These are phyloP conservation scores for Metschnikowia peoriensis DNA, from an alignment of 805 yeast genomes.

Conservation along the genomic window DNA sequence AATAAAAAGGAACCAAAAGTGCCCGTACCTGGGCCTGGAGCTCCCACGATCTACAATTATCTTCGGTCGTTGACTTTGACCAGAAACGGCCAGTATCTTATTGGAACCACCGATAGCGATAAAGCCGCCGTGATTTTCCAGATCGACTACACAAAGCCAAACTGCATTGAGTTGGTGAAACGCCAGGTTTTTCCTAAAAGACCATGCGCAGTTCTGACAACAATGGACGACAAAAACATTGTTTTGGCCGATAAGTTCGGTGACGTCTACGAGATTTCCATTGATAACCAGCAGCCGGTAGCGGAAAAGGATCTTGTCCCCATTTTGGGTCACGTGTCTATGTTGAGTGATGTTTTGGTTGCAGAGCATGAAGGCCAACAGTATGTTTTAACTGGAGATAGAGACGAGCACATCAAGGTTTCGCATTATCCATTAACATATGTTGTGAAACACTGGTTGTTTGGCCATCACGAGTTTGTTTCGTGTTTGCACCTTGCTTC, in stretches of 20 bases:
- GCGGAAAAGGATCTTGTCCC: conserved; percentile 55
- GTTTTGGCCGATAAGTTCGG: conserved; percentile 94
- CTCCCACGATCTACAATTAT: conserved; percentile 64
- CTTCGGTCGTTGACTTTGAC: conserved; percentile 61
- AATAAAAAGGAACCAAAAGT: conserved; percentile 18
- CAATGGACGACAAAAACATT: conserved; percentile 49
- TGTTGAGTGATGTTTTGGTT: conserved; percentile 76
- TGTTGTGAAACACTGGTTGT: conserved; percentile 77
- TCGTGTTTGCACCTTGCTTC: conserved; percentile 59
- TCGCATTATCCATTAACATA: conserved; percentile 76
- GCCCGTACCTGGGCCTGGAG: conserved; percentile 49
- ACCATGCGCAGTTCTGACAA: conserved; percentile 76
- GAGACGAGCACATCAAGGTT: conserved; percentile 94
- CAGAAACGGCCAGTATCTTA: conserved; percentile 49
- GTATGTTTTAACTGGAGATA: conserved; percentile 74
- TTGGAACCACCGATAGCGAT: conserved; percentile 78
- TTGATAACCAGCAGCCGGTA: conserved; percentile 35
- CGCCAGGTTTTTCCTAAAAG: conserved; percentile 86
- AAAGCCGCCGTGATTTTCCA: conserved; percentile 70
- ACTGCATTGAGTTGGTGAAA: conserved; percentile 52
- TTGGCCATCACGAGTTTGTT: conserved; percentile 84
- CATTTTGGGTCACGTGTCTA: conserved; percentile 91
- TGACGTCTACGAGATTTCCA: conserved; percentile 72
- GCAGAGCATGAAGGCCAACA: conserved; percentile 40
- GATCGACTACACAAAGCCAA: conserved; percentile 35